phyloP scores from a whole-genome alignment of 768 basidiomycete species.

The Lanmaoa pseudosensibilis region DNA sequence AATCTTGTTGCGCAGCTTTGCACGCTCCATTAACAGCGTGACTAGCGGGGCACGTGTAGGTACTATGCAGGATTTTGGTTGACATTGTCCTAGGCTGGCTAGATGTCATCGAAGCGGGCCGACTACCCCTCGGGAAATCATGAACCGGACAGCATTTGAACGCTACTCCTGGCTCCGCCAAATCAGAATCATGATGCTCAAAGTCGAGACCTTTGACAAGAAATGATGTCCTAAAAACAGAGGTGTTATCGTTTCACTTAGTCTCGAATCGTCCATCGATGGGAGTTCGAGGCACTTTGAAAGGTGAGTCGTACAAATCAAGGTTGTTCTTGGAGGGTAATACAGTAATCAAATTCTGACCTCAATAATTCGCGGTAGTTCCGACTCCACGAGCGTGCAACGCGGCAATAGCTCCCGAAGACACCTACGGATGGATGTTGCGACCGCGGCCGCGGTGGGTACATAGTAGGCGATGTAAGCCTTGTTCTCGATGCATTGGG shows the following conservation, averaged over 20 bases:
- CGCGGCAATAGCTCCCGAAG: background rate
- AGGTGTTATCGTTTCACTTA: background rate
- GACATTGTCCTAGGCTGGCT: background rate
- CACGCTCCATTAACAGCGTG: conserved; percentile 1
- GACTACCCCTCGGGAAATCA: conserved; percentile 2
- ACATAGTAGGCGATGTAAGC: background rate
- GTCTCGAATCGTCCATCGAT: background rate
- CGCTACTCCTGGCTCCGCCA: background rate
- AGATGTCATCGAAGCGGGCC: conserved; percentile 2
- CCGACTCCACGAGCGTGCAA: background rate
- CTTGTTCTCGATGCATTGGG: background rate
- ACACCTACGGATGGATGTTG: background rate
- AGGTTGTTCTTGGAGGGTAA: background rate
- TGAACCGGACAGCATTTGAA: conserved; percentile 5
- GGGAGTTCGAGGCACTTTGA: background rate
- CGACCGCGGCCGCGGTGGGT: background rate
- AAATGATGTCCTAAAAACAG: background rate
- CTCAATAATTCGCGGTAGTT: background rate
- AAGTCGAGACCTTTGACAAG: background rate
- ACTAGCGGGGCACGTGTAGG: conserved; percentile 1
- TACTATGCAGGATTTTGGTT: background rate
- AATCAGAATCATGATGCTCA: conserved; percentile 1
- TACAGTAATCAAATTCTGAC: background rate
- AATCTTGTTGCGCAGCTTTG: conserved; percentile 13
- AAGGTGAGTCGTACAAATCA: background rate